phyloP scores from a whole-genome alignment of 2,329 filamentous ascomycete genomes.

The Didymella arachidicola region DNA sequence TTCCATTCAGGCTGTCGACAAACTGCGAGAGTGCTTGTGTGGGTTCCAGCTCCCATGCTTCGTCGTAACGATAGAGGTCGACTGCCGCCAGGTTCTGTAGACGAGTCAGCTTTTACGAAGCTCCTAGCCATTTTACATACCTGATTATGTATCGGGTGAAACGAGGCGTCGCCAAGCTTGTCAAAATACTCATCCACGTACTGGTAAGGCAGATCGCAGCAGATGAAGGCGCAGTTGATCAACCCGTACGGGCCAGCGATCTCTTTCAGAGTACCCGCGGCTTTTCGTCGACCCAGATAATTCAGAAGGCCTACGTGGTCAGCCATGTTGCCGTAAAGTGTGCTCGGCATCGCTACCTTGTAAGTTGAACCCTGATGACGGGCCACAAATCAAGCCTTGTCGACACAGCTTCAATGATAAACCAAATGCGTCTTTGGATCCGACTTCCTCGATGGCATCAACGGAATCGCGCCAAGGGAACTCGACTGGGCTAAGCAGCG shows the following conservation, averaged over 20 bases:
- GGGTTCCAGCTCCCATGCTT: conserved; percentile 32
- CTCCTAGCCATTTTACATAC: conserved; percentile 3
- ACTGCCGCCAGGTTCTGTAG: conserved; percentile 28
- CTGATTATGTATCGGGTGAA: conserved; percentile 29
- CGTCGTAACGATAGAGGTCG: conserved; percentile 34
- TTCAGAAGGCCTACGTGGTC: conserved; percentile 27
- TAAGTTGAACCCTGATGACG: conserved; percentile 68
- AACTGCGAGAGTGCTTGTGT: conserved; percentile 23
- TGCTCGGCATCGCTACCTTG: conserved; percentile 48
- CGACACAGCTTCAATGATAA: conserved; percentile 64
- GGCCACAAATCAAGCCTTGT: conserved; percentile 66
- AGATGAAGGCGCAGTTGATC: conserved; percentile 57
- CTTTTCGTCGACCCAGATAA: conserved; percentile 25
- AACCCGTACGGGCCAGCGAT: conserved; percentile 21
- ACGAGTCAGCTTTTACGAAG: neutral
- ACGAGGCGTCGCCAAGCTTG: conserved; percentile 56
- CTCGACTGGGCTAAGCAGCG: conserved; percentile 59
- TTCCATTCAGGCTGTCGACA: conserved; percentile 2
- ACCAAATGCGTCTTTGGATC: conserved; percentile 62
- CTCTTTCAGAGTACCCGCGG: conserved; percentile 20
- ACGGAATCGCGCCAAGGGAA: conserved; percentile 67
- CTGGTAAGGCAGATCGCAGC: conserved; percentile 70
- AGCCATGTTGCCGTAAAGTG: neutral
- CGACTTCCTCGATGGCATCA: conserved; percentile 65
- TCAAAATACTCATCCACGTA: conserved; percentile 68